Evolutionary conservation across 805 yeast genomes (phyloP), one percentile per base, ranked within the genome.

Genomic region (Danielozyma ontarioensis): DNA sequence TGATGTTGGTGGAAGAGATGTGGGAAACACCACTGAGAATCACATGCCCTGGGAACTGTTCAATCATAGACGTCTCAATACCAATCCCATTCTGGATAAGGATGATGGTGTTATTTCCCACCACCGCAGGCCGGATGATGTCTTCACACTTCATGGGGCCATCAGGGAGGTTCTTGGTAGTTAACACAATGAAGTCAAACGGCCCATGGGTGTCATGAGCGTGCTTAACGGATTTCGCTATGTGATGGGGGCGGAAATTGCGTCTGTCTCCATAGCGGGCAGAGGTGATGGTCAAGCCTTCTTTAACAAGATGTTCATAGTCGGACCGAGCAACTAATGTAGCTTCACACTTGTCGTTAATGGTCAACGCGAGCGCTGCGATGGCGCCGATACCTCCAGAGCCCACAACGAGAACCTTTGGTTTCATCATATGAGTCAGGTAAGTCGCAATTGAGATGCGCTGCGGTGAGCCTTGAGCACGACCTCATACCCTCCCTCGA

Each of bases 151-250:
- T 57, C 15, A 49, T 46, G 8, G 50, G 41, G 0, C 66, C 55
- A 44, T 56, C 68, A 28, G 59, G 68, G 30, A 58, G 45, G 42
- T 58, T 15, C 18, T 29, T 29, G n/a, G 31, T 29, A 13, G 31
- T 21, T 5, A 29, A 13, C 13, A 29, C 31, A 4, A 29, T 12
- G 17, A 10, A 29, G 17, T 29, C 31, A 14, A 6, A 29, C 5
- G 25, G 26, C 17, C 31, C 31, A 17, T 28, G 4, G 4, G 16
- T 13, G 6, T 17, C 25, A 6, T 49, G 45, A 6, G 66, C 59
- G 1, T 81, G 80, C 6, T 65, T 72, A 3, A 69, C 68, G 0
- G 74, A 64, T 14, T 63, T 53, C 3, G 22, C 22, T 10, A 45
- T 30, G 8, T 32, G 24, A 10, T 28, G 13, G 3, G 51, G 51